Evolutionary conservation across 306 rosid species (phyloP), one percentile per base, ranked within the genome.

Genomic region (Sindora glabra): DNA sequence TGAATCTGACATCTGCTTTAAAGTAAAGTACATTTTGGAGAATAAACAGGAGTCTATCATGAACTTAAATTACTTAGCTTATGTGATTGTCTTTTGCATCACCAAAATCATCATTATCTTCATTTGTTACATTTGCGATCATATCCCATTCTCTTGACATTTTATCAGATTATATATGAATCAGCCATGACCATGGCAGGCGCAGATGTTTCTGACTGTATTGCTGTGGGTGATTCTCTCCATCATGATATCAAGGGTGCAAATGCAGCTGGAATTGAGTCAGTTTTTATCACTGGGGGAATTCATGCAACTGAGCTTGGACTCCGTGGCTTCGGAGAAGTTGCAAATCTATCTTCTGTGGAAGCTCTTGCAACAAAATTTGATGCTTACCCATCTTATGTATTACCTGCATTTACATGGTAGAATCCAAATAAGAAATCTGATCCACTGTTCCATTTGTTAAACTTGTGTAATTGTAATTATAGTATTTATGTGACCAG

Each of bases 201-300:
- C 24, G 78, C 80, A 25, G 80, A 85, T 64, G 83, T 69, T 56
- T 74, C 75, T 26, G 88, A 91, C 22, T 79, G 82, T 18, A 70
- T 91, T 48, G 89, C 96, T 1, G 95, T 91, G 8, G 98, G 98
- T 16, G 98, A 91, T 67, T 91, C 98, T 65, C 87, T 88, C 21
- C 95, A 91, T 72, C 98, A 91, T 57, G 98, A 91, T 76, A 88
- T 91, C 25, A 91, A 85, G 84, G 96, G 98, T 14, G 96, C 96
- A 17, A 91, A 91, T 74, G 86, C 79, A 40, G 83, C 88, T 25
- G 86, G 89, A 66, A 74, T 85, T 40, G 56, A 88, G 45, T 88
- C 96, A 27, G 75, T 79, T 64, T 78, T 91, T 3, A 70, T 76
- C 48, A 88, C 96, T 12, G 76, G 95, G 42, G 98, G 98, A 24